Base-by-base conservation (phyloP, 805 yeast genomes). In the Candida dajiaensis region DNA sequence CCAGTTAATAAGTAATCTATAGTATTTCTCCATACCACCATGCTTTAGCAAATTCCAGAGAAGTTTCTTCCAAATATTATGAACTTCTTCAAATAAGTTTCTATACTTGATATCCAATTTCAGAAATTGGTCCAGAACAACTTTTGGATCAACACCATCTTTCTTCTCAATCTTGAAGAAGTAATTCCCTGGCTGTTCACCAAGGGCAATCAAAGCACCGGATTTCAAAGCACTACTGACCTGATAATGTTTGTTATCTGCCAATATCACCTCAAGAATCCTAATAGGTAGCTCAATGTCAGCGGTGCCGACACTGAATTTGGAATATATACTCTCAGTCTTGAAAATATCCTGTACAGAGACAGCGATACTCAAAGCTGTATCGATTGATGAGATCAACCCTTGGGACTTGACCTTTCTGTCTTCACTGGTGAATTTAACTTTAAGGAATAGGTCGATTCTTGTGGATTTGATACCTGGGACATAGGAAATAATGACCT, bases 291-390 rank as follows among this genome's bases (percentile, higher is more conserved):
- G 55, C 9, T 65, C 64, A 0, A 69, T 46, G 22, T 72, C 71
- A 0, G 83, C 69, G 5, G 89, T 73, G 18, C 87, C 83, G 40
- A 87, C 72, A 13, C 83, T 77, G 58, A 85, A 88, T 54, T 81
- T 83, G 6, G 89, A 80, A 52, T 77, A 82, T 1, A 87, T 65
- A 25, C 70, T 65, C 16, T 74, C 61, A 3, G 75, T 62, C 51
- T 79, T 77, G 68, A 85, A 86, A 11, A 82, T 79, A 60, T 88
- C 96, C 56, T 85, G 92, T 2, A 86, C 95, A 3, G 88, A 80
- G 1, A 86, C 94, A 0, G 89, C 82, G 8, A 86, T 66, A 6
- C 77, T 70, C 35, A 87, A 67, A 1, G 77, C 64, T 6, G 81
- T 76, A 49, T 83, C 82, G 6, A 84, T 49, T 2, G 56, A 54